Base-by-base conservation (phyloP, 108 stramenopile genomes). In the Poteriospumella lacustris region DNA sequence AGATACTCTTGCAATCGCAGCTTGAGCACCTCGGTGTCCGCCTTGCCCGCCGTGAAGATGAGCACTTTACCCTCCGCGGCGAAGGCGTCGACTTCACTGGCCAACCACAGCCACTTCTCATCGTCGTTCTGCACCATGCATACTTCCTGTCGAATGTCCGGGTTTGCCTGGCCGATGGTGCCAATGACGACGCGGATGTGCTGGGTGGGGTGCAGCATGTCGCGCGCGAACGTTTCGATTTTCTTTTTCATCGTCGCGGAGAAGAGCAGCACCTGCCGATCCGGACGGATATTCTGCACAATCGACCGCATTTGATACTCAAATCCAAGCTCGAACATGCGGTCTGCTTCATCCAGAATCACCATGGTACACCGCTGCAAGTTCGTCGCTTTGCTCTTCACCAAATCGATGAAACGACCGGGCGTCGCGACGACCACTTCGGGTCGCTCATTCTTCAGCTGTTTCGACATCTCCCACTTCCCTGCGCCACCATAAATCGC, bases 381-480 rank as follows among this genome's bases (percentile, higher is more conserved):
- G 33, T 24, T 58, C 52, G 58, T 76, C 1, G 44, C 58, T 64
- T 76, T 76, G 24, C 24, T 26, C 26, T 24, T n/a, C 24, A 58
- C 24, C 58, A 76, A n/a, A 3, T 73, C 70, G 44, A 73, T 73
- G 26, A 73, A 58, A 24, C 76, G 41, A 2, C 56, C 44, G 38
- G 76, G 76, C 33, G 58, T 76, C 15, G 58, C 58, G 24, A 76
- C 60, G 38, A 56, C 44, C 3, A 58, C 39, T 28, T 3, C 42
- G 2, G 58, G 56, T 2, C 28, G 29, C 2, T 31, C 19, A n/a
- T 70, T 19, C 58, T 68, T 68, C 36, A 73, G 42, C 12, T 24
- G 3, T 59, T 85, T 85, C 29, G 76, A 58, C 84, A 82, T 79
- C 79, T 85, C 82, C 81, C 81, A 85, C 81, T 85, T 85, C 0